Percentiles rank a stretch among this genome's conserved stretches.
Evolutionary conservation across 148 eudicot species (phyloP).

Genomic region (Simmondsia chinensis): DNA sequence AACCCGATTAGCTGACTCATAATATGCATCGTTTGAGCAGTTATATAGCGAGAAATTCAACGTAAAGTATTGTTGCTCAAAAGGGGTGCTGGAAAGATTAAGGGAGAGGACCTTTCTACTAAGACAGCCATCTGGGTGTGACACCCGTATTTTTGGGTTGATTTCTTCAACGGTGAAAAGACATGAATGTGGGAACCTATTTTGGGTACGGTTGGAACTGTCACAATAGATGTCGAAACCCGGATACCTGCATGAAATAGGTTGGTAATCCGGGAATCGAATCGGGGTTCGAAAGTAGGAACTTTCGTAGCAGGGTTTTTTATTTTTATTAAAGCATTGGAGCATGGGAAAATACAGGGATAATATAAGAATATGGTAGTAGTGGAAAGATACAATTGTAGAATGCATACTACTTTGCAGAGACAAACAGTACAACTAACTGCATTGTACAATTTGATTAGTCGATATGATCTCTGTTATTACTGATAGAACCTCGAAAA

Average conservation of each 20-base stretch:
- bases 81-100: conserved; percentile 2
- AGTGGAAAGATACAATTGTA: too few relatives aligned
- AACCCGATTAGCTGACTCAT: too few relatives aligned
- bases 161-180: conserved; percentile 4
- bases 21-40: too few relatives aligned
- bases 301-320: too few relatives aligned
- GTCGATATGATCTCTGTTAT: too few relatives aligned
- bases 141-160: background rate
- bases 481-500: too few relatives aligned
- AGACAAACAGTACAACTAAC: too few relatives aligned
- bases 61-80: background rate
- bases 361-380: too few relatives aligned
- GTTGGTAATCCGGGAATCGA: background rate
- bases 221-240: conserved; percentile 5
- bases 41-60: conserved; percentile 1
- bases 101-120: background rate
- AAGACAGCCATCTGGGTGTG: background rate
- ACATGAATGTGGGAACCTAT: background rate
- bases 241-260: conserved; percentile 1
- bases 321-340: too few relatives aligned
- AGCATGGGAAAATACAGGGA: too few relatives aligned
- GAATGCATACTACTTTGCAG: too few relatives aligned
- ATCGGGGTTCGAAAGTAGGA: conserved; percentile 5
- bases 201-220: background rate
- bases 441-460: too few relatives aligned